phyloP scores from a whole-genome alignment of 192 early-diverging fungal genomes.

The Coemansia asiatica region DNA sequence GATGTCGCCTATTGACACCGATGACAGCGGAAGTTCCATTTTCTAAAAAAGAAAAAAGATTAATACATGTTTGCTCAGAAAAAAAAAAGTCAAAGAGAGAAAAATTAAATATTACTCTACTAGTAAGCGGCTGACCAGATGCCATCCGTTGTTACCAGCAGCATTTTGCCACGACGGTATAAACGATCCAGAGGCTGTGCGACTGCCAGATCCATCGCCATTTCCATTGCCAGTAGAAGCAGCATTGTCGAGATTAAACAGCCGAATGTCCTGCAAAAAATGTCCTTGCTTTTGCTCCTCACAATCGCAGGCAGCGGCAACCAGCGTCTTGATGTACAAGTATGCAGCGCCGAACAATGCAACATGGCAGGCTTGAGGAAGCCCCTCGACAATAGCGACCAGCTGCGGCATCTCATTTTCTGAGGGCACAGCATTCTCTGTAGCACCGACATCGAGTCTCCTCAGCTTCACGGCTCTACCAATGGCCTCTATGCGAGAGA shows the following conservation, averaged over 20 bases:
- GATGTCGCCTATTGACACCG: neutral
- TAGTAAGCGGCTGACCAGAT: slow-evolving; percentile 17
- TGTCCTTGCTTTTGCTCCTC: neutral
- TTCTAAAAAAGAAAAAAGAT: neutral
- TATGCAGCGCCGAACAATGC: slow-evolving; percentile 32
- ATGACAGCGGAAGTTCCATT: slow-evolving; percentile 1
- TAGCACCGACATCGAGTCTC: slow-evolving; percentile 20
- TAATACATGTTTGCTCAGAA: neutral
- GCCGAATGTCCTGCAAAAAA: neutral
- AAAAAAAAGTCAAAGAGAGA: neutral
- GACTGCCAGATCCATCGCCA: neutral
- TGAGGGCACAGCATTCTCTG: slow-evolving; percentile 4
- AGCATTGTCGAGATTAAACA: neutral
- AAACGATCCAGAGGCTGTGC: neutral
- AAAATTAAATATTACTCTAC: slow-evolving; percentile 8
- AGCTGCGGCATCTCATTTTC: slow-evolving; percentile 14
- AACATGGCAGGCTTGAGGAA: neutral
- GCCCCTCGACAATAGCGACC: neutral
- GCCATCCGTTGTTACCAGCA: slow-evolving; percentile 18
- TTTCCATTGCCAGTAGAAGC: neutral
- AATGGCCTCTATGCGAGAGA: too few species aligned
- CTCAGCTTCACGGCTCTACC: neutral
- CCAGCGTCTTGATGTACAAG: slow-evolving; percentile 19
- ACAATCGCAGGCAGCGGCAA: neutral
- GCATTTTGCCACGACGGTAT: neutral